Percentiles rank a stretch among this genome's conserved stretches.
These are phyloP conservation scores for Bullera alba DNA, from an alignment of 768 basidiomycete genomes.

Conservation along the genomic window DNA sequence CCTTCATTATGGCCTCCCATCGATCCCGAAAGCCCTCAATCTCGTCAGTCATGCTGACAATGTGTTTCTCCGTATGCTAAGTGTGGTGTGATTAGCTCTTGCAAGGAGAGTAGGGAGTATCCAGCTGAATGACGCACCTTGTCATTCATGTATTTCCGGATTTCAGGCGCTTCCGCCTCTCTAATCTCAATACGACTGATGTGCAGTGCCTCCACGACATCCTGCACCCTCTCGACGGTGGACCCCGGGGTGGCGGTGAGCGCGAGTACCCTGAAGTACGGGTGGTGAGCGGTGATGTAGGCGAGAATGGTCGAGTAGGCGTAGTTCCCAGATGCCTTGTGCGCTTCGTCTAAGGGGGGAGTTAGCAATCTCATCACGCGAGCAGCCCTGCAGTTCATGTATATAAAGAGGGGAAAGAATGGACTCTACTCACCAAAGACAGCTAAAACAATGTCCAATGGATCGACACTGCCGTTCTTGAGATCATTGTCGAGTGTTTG, in stretches of 20 bases:
- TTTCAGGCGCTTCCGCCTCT: conserved; percentile 80
- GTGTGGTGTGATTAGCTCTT: neutral
- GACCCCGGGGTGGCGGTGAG: conserved; percentile 91
- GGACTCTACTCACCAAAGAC: conserved; percentile 73
- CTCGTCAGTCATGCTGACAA: conserved; percentile 65
- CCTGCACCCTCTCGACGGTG: conserved; percentile 78
- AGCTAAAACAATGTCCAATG: conserved; percentile 70
- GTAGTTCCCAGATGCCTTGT: conserved; percentile 86
- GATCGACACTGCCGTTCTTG: conserved; percentile 63
- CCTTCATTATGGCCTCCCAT: conserved; percentile 67
- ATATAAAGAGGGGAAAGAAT: neutral
- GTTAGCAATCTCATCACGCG: neutral
- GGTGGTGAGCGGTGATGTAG: conserved; percentile 87
- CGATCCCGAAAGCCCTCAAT: conserved; percentile 62
- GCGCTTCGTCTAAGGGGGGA: conserved; percentile 77
- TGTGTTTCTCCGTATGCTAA: conserved; percentile 68
- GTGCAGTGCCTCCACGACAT: conserved; percentile 83
- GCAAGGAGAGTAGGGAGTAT: too few species aligned
- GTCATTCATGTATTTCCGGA: conserved; percentile 75
- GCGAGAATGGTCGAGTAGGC: conserved; percentile 84
- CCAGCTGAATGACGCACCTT: conserved; percentile 55
- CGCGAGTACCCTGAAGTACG: conserved; percentile 83
- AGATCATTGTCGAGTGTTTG: conserved; percentile 91
- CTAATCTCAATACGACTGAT: conserved; percentile 93
- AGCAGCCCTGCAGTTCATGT: neutral